phyloP scores from a whole-genome alignment of 2,329 filamentous ascomycete species.

The Colletotrichum sp. region DNA sequence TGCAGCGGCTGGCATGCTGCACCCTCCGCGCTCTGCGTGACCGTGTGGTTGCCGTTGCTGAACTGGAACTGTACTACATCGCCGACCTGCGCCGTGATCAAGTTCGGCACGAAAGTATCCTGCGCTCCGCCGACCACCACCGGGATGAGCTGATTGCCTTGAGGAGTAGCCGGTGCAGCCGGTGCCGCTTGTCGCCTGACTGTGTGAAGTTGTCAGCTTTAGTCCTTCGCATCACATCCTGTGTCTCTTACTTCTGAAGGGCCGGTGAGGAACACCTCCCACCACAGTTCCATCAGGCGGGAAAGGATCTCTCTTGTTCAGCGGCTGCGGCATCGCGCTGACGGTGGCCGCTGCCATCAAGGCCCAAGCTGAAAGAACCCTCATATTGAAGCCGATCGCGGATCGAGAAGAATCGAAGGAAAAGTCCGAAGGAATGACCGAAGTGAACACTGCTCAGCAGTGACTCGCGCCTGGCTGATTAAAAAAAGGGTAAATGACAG shows the following conservation, averaged over 20 bases:
- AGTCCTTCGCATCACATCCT: neutral
- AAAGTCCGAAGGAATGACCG: neutral
- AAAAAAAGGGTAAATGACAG: conserved; percentile 16
- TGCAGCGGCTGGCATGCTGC: conserved; percentile 43
- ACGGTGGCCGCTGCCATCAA: conserved; percentile 2
- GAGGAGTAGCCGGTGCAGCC: conserved; percentile 6
- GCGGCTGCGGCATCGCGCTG: conserved; percentile 10
- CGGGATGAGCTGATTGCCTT: conserved; percentile 25
- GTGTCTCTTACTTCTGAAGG: neutral
- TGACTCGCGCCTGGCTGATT: neutral
- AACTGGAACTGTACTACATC: conserved; percentile 50
- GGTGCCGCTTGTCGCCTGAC: conserved; percentile 13
- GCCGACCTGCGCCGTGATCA: conserved; percentile 35
- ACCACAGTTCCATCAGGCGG: conserved; percentile 10
- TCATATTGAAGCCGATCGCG: neutral
- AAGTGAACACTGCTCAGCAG: conserved; percentile 13
- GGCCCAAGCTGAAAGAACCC: conserved; percentile 2
- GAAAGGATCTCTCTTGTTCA: conserved; percentile 8
- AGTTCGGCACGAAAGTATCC: conserved; percentile 41
- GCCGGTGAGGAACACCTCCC: conserved; percentile 2
- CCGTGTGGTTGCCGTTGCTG: conserved; percentile 46
- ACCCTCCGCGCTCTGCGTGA: conserved; percentile 42
- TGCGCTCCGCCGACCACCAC: conserved; percentile 42
- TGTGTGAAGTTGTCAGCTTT: neutral
- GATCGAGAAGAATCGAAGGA: neutral